Conservation (phyloP, 2,329 filamentous ascomycete genomes). For the Pseudogymnoascus sp. region DNA sequence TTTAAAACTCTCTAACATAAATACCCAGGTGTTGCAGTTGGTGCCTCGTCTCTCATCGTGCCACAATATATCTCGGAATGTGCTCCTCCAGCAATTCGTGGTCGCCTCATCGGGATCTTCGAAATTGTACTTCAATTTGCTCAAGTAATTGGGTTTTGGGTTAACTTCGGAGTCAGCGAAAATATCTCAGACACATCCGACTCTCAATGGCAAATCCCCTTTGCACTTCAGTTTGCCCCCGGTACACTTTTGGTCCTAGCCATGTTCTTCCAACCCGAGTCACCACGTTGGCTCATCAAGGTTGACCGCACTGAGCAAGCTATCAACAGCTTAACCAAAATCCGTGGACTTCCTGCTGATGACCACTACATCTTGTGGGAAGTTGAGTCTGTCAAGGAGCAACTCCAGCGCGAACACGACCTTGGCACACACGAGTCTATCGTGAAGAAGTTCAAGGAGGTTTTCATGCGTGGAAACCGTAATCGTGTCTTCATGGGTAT, state of each 20-base stretch:
- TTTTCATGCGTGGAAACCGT: slow-evolving; percentile 58
- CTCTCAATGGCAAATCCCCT: slow-evolving; percentile 35
- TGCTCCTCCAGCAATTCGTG: slow-evolving; percentile 37
- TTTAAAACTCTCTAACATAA: too few relatives aligned
- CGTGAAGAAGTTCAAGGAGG: slow-evolving; percentile 36
- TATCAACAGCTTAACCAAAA: slow-evolving; percentile 32
- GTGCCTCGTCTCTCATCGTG: slow-evolving; percentile 36
- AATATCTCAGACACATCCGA: slow-evolving; percentile 28
- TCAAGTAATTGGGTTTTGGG: slow-evolving; percentile 31
- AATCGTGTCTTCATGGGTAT: slow-evolving; percentile 52
- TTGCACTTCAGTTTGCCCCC: slow-evolving; percentile 34
- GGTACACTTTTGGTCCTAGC: slow-evolving; percentile 35
- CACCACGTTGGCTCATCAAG: slow-evolving; percentile 37
- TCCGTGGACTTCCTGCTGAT: slow-evolving; percentile 38
- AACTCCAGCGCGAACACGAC: slow-evolving; percentile 40
- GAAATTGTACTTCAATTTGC: slow-evolving; percentile 35
- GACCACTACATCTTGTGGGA: slow-evolving; percentile 40
- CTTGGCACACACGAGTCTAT: slow-evolving; percentile 38
- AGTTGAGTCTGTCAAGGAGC: slow-evolving; percentile 37
- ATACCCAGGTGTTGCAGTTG: slow-evolving; percentile 31
- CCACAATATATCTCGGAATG: slow-evolving; percentile 30
- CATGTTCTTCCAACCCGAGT: slow-evolving; percentile 37
- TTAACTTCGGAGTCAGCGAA: slow-evolving; percentile 34
- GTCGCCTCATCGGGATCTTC: slow-evolving; percentile 39
- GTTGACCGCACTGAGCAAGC: slow-evolving; percentile 35